These are phyloP conservation scores for Penicillium riverlandense DNA, from an alignment of 495 filamentous ascomycete genomes.

Conservation along the genomic window DNA sequence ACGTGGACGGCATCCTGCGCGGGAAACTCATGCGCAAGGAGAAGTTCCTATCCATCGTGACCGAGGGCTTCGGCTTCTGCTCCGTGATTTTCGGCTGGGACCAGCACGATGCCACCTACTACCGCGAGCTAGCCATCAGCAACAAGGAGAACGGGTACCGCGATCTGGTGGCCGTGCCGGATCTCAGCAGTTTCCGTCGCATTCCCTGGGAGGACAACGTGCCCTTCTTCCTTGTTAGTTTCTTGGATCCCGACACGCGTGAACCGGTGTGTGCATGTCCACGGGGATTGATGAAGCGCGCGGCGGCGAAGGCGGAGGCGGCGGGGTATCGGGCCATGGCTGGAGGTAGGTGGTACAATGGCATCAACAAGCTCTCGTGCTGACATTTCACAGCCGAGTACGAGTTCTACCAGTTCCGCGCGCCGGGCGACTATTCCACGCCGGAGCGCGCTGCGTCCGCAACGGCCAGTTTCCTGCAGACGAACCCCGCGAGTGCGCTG, in stretches of 20 bases:
- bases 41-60: slow-evolving; percentile 83
- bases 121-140: slow-evolving; percentile 74
- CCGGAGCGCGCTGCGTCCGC: slow-evolving; percentile 58
- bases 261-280: slow-evolving; percentile 75
- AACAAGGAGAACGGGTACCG: slow-evolving; percentile 91
- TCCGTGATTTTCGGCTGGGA: slow-evolving; percentile 97
- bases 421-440: slow-evolving; percentile 43
- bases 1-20: slow-evolving; percentile 84
- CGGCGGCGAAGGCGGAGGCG: slow-evolving; percentile 56
- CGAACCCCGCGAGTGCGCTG: slow-evolving; percentile 64
- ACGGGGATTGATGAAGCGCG: slow-evolving; percentile 62
- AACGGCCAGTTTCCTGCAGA: slow-evolving; percentile 63
- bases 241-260: slow-evolving; percentile 51
- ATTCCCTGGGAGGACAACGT: slow-evolving; percentile 94
- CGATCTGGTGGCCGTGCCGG: slow-evolving; percentile 79
- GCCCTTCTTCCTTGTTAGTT: slow-evolving; percentile 89
- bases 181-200: slow-evolving; percentile 72
- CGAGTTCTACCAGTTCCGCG: slow-evolving; percentile 92
- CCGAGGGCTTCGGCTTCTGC: slow-evolving; percentile 91
- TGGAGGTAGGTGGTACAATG: slow-evolving; percentile 55
- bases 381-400: slow-evolving; percentile 64
- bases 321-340: slow-evolving; percentile 80
- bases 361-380: not conserved
- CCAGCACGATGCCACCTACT: slow-evolving; percentile 92
- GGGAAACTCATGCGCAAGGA: slow-evolving; percentile 94